phyloP scores from a whole-genome alignment of 805 yeast genomes.

The Zygosaccharomyces kombuchaensis region DNA sequence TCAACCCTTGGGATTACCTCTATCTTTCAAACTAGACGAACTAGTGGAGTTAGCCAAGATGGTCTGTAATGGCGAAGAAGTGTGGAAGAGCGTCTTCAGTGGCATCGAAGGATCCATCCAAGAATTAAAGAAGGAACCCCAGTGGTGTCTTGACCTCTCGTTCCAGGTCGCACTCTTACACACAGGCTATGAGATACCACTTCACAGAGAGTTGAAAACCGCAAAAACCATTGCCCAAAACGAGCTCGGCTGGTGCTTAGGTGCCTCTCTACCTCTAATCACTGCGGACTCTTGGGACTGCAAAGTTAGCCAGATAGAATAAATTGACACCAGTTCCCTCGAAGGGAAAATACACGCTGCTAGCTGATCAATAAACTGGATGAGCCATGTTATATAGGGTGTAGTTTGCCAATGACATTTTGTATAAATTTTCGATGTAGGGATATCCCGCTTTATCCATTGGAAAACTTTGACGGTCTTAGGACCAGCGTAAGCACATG shows the following conservation, averaged over 20 bases:
- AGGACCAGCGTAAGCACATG: background rate
- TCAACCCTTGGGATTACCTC: slow-evolving; percentile 91
- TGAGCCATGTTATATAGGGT: background rate
- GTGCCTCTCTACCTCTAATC: slow-evolving; percentile 90
- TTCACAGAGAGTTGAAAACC: slow-evolving; percentile 82
- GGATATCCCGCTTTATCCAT: slow-evolving; percentile 1
- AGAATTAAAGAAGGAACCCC: slow-evolving; percentile 71
- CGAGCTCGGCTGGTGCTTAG: slow-evolving; percentile 98
- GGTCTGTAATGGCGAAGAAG: slow-evolving; percentile 78
- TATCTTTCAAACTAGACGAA: slow-evolving; percentile 79
- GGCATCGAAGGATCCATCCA: slow-evolving; percentile 65
- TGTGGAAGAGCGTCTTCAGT: slow-evolving; percentile 64
- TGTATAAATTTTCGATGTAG: background rate
- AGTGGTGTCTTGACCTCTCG: slow-evolving; percentile 90
- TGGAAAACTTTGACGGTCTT: background rate
- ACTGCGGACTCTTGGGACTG: slow-evolving; percentile 75
- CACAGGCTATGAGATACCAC: slow-evolving; percentile 95
- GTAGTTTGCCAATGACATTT: background rate
- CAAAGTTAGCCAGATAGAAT: slow-evolving; percentile 14
- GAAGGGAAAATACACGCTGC: background rate
- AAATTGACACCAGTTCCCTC: background rate
- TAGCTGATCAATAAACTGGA: background rate
- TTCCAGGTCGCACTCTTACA: slow-evolving; percentile 88
- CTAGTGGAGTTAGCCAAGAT: slow-evolving; percentile 72
- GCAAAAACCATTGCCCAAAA: slow-evolving; percentile 85